Evolutionary conservation across 331 rosid genomes (phyloP), one percentile per base, ranked within the genome.

Genomic region (Spiraea crenata): DNA sequence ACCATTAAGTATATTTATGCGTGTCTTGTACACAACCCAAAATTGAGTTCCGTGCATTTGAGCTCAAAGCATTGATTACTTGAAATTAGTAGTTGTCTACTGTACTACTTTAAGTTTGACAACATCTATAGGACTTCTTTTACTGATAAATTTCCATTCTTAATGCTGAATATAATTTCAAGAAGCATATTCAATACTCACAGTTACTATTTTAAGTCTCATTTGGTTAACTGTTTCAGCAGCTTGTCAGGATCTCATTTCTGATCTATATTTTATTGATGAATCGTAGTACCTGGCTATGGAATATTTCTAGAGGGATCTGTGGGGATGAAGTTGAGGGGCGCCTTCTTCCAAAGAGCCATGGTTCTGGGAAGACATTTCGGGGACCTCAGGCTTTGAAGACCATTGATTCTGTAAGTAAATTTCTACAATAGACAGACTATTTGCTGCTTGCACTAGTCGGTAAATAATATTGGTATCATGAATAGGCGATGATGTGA

Each of bases 331-430:
- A 89, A 87, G 99, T 93, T 78, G 85, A 93, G 80, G 89, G 84
- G 55, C 85, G 97, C 76, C 90, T 91, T 77, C 96, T 93, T 78
- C 87, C 99, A 63, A 93, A 93, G 78, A 93, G 99, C 80, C 99
- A 91, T 83, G 99, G 99, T 67, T 90, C 99, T 75, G 97, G 99
- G 84, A 93, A 93, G 84, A 87, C 95, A 64, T 93, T 91, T 86
- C 88, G 95, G 62, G 99, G 99, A 70, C 97, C 92, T 75, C 91
- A 76, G 82, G 95, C 96, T 58, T 74, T 93, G 81, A 91, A 84
- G 85, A 89, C 92, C 13, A 65, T 84, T 80, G 63, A 85, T 72
- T 75, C 91, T 40, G 99, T 93, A 84, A 82, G 92, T 58, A 47
- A 72, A 80, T 37, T 66, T 70, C 15, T 74, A 46, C 57, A 66